These are phyloP conservation scores for Boletus fagicola DNA, from an alignment of 768 basidiomycete species.

Conservation along the genomic window DNA sequence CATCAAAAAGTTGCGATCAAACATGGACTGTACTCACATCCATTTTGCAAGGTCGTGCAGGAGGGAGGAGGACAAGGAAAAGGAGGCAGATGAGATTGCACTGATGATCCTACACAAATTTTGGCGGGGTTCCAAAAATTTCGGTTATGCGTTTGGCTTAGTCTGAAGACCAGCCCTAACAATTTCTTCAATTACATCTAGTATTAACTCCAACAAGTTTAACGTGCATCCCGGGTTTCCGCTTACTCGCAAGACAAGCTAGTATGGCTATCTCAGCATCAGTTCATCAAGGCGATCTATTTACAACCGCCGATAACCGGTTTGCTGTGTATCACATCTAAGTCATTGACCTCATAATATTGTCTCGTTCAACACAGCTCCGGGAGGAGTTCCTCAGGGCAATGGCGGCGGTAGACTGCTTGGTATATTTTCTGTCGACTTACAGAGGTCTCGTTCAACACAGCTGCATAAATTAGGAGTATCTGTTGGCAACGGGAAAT, in stretches of 20 bases:
- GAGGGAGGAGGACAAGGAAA: slow-evolving; percentile 29
- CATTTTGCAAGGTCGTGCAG: slow-evolving; percentile 26
- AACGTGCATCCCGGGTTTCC: neutral
- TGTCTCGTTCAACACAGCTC: neutral
- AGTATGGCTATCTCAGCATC: too few species aligned
- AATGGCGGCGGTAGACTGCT: too few species aligned
- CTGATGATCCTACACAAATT: slow-evolving; percentile 40
- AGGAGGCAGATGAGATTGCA: slow-evolving; percentile 28
- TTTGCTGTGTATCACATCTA: neutral
- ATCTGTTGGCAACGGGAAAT: neutral
- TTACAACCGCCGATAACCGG: neutral
- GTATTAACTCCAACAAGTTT: neutral
- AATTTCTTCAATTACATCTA: neutral
- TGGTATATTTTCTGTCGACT: neutral
- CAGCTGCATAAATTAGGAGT: neutral
- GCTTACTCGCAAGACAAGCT: neutral
- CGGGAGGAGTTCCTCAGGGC: neutral
- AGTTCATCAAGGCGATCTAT: too few species aligned
- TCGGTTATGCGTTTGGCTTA: slow-evolving; percentile 4
- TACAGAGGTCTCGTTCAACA: neutral
- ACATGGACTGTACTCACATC: slow-evolving; percentile 25
- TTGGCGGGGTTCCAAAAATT: slow-evolving; percentile 56
- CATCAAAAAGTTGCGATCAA: neutral
- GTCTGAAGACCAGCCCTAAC: neutral
- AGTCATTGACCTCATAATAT: neutral